phyloP scores from a whole-genome alignment of 2,329 filamentous ascomycete species.

The Nannizzia gypsea region DNA sequence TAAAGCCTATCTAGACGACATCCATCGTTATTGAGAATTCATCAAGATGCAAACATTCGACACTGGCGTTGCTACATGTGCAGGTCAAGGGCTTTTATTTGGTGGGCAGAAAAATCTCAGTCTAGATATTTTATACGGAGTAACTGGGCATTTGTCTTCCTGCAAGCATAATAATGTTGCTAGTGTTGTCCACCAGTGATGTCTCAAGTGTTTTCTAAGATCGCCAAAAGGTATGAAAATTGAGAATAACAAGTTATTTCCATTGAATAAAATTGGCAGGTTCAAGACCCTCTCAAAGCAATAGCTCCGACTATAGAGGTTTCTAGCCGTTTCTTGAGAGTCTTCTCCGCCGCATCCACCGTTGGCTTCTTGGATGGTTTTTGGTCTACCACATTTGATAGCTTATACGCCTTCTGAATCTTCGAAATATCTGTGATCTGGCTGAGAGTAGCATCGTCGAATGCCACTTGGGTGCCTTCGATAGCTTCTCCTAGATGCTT shows the following conservation, averaged over 20 bases:
- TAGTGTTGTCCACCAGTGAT: background rate
- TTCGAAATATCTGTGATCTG: conserved; percentile 52
- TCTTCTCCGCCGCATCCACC: conserved; percentile 18
- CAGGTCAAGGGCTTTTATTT: too few species aligned
- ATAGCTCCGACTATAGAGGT: conserved; percentile 61
- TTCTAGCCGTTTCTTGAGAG: conserved; percentile 46
- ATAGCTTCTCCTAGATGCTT: conserved; percentile 52
- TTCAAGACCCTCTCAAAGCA: conserved; percentile 54
- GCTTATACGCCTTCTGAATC: conserved; percentile 77
- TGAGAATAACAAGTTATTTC: background rate
- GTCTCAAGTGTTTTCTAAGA: background rate
- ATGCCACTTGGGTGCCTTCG: conserved; percentile 46
- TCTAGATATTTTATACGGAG: too few species aligned
- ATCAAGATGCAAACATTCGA: too few species aligned
- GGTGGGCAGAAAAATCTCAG: too few species aligned
- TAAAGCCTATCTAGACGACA: background rate
- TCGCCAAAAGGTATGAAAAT: background rate
- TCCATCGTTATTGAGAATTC: background rate
- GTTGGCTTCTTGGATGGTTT: background rate
- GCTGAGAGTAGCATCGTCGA: conserved; percentile 53
- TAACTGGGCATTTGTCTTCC: background rate
- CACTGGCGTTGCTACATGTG: too few species aligned
- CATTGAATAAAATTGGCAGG: background rate
- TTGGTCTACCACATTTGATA: conserved; percentile 27
- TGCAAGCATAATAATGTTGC: too few species aligned